Percentiles rank a stretch among this genome's conserved stretches.
These are phyloP conservation scores for Phytopythium litorale DNA, from an alignment of 352 stramenopile species.

Conservation along the genomic window DNA sequence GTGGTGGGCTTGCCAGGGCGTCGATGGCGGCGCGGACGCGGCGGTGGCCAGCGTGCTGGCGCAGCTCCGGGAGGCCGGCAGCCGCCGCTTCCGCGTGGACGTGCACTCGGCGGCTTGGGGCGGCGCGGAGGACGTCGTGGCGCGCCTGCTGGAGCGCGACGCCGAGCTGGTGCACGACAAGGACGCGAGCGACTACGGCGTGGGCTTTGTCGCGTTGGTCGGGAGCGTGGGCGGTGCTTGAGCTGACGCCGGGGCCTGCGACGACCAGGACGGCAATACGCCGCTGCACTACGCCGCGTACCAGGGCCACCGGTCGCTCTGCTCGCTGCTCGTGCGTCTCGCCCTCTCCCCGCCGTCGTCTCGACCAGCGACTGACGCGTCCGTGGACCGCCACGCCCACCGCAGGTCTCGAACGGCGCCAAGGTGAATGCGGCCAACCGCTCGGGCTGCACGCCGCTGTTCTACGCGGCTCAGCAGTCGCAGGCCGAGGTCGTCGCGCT, in stretches of 20 bases:
- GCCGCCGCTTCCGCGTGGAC: conserved; percentile 60
- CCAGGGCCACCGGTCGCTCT: conserved; percentile 42
- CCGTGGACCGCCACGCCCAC: too few species aligned
- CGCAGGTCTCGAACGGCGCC: conserved; percentile 25
- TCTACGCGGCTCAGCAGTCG: conserved; percentile 67
- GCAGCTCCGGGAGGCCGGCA: conserved; percentile 45
- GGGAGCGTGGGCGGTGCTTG: too few species aligned
- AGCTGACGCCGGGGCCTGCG: background rate
- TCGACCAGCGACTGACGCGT: background rate
- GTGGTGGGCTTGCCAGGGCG: conserved; percentile 45
- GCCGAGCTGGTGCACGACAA: conserved; percentile 34
- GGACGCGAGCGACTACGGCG: conserved; percentile 51
- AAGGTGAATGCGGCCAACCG: conserved; percentile 56
- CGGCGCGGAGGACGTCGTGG: conserved; percentile 36
- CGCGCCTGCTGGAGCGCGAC: conserved; percentile 34
- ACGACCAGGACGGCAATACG: conserved; percentile 44
- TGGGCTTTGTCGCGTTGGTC: conserved; percentile 14
- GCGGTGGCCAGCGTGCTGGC: conserved; percentile 42
- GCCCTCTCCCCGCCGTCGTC: background rate
- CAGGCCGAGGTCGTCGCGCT: conserved; percentile 34
- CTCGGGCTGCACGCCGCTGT: conserved; percentile 58
- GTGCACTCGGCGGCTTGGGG: conserved; percentile 62
- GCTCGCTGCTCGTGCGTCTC: conserved; percentile 33
- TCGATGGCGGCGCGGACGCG: conserved; percentile 38
- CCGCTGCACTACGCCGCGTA: conserved; percentile 79